Conservation (phyloP, 2,329 filamentous ascomycete species). For the Colletotrichum agaves region DNA sequence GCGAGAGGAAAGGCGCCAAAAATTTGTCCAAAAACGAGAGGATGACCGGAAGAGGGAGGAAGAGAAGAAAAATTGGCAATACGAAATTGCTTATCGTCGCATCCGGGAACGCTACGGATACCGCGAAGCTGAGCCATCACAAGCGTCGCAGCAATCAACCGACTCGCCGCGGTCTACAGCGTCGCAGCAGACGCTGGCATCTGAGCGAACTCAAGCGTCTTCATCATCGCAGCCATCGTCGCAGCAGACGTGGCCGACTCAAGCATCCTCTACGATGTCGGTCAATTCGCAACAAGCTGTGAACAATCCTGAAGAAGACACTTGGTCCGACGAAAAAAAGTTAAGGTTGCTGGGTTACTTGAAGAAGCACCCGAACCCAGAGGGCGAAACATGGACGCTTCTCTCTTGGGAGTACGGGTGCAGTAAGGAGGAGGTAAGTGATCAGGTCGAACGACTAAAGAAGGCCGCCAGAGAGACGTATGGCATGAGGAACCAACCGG, state of each 20-base stretch:
- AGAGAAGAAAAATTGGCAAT: conserved; percentile 18
- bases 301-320: not conserved
- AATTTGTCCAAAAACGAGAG: not conserved
- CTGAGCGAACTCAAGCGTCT: not conserved
- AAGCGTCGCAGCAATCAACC: too few species aligned
- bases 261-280: too few species aligned
- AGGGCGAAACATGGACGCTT: not conserved
- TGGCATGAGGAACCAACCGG: not conserved
- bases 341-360: conserved; percentile 14
- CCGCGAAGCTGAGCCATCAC: too few species aligned
- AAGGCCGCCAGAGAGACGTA: conserved; percentile 12
- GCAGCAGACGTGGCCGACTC: too few species aligned
- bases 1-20: not conserved
- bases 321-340: conserved; percentile 17
- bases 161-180: not conserved
- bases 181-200: not conserved
- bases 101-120: not conserved
- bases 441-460: conserved; percentile 23
- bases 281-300: not conserved
- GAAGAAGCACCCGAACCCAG: not conserved
- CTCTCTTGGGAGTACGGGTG: conserved; percentile 15
- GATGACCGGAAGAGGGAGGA: conserved; percentile 6
- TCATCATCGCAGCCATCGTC: too few species aligned
- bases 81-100: conserved; percentile 21
- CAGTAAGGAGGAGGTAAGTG: conserved; percentile 12